These are phyloP conservation scores for Phialocephala sp. DNA, from an alignment of 2,329 filamentous ascomycete species.

Conservation along the genomic window DNA sequence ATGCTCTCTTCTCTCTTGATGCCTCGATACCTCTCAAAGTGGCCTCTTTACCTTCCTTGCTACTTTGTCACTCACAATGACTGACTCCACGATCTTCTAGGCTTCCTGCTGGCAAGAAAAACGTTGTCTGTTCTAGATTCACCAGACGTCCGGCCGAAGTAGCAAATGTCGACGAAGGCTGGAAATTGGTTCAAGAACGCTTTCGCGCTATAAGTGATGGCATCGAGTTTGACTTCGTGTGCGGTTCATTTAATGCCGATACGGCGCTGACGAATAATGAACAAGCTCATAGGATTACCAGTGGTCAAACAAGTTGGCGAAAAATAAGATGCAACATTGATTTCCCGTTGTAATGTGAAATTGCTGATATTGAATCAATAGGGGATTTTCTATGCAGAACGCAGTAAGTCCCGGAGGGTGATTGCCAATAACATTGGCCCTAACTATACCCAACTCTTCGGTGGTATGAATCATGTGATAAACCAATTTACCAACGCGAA, in stretches of 20 bases:
- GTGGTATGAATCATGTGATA: neutral
- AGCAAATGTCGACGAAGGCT: neutral
- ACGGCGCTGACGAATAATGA: neutral
- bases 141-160: neutral
- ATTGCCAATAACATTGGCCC: neutral
- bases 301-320: neutral
- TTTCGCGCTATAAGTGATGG: neutral
- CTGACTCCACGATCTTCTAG: neutral
- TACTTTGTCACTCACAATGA: neutral
- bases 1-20: neutral
- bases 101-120: neutral
- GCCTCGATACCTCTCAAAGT: neutral
- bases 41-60: too few species aligned
- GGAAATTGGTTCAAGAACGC: neutral
- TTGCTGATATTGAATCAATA: neutral
- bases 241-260: neutral
- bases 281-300: neutral
- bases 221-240: neutral
- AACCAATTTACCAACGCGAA: neutral
- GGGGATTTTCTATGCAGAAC: constrained; percentile 1
- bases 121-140: neutral
- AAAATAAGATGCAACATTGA: neutral
- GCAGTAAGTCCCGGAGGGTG: neutral
- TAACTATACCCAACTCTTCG: neutral
- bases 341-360: neutral